Evolutionary conservation across 176 grass and related monocot species (phyloP).

Genomic region (Oryza brachyantha): DNA sequence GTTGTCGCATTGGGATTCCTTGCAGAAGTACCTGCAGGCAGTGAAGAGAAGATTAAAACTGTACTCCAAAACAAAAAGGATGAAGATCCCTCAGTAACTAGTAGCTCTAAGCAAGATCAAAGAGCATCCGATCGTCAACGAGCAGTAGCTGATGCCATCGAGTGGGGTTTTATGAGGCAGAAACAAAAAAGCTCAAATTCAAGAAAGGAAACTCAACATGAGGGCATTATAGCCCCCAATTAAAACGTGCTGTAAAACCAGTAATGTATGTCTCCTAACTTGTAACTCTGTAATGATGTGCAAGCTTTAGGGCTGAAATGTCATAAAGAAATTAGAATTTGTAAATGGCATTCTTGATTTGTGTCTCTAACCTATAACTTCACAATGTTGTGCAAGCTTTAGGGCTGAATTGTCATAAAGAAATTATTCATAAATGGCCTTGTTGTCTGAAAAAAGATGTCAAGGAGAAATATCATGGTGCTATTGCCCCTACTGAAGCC

Average conservation of each 20-base stretch:
- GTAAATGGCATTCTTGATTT: slow-evolving; percentile 26
- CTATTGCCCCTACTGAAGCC: slow-evolving; percentile 14
- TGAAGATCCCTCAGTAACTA: slow-evolving; percentile 19
- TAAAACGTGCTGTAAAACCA: slow-evolving; percentile 8
- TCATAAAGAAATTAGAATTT: slow-evolving; percentile 25
- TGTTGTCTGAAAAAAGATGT: slow-evolving; percentile 13
- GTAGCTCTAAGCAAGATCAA: slow-evolving; percentile 23
- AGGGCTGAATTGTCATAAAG: slow-evolving; percentile 8
- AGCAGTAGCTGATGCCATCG: slow-evolving; percentile 54
- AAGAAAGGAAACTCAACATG: slow-evolving; percentile 33
- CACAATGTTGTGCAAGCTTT: neutral
- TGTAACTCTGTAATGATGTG: slow-evolving; percentile 22
- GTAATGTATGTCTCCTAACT: slow-evolving; percentile 4
- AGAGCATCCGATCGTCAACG: slow-evolving; percentile 33
- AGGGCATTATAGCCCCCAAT: slow-evolving; percentile 28
- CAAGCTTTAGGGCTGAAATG: neutral
- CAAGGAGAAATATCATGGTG: slow-evolving; percentile 25
- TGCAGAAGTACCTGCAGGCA: slow-evolving; percentile 24
- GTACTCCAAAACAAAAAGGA: slow-evolving; percentile 1
- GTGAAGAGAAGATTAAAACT: slow-evolving; percentile 18
- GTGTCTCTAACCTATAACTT: too few species aligned
- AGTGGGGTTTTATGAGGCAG: slow-evolving; percentile 56
- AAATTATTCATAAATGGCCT: slow-evolving; percentile 26
- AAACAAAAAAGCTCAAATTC: slow-evolving; percentile 33
- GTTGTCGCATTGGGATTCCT: slow-evolving; percentile 64